Conservation (phyloP, 352 stramenopile species). For the Nothophytophthora sp. region DNA sequence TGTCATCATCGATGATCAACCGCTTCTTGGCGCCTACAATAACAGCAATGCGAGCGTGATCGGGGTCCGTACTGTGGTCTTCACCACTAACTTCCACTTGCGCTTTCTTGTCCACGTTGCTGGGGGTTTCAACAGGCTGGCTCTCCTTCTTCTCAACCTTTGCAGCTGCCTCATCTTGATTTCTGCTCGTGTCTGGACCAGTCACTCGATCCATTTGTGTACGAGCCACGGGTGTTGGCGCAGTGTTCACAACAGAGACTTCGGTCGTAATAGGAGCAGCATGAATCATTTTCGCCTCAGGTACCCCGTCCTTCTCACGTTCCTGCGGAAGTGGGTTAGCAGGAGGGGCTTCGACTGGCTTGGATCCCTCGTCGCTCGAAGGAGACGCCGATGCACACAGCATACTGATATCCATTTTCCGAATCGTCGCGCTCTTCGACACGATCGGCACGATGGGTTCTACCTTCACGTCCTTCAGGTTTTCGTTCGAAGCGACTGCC, state of each 20-base stretch:
- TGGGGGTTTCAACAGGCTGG: not conserved
- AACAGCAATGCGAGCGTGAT: constrained; percentile 14
- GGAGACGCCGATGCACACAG: constrained; percentile 30
- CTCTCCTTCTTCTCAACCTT: constrained; percentile 2
- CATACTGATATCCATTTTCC: constrained; percentile 57
- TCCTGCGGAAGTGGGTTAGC: not conserved
- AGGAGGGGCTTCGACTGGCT: not conserved
- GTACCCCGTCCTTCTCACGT: not conserved
- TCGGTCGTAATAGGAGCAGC: not conserved
- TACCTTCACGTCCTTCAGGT: constrained; percentile 12
- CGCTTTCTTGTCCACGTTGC: constrained; percentile 9
- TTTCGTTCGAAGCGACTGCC: not conserved
- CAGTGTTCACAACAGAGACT: not conserved
- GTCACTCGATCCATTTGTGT: not conserved
- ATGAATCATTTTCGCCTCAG: not conserved
- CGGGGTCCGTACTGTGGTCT: constrained; percentile 23
- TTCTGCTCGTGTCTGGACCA: not conserved
- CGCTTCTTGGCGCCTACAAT: constrained; percentile 49
- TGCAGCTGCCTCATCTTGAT: not conserved
- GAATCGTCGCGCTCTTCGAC: constrained; percentile 2
- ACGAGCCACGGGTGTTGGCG: not conserved
- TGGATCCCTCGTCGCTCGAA: constrained; percentile 19
- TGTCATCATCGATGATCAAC: constrained; percentile 67
- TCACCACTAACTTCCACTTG: constrained; percentile 19
- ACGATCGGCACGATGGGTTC: not conserved